Percentiles rank a stretch among this genome's conserved stretches.
phyloP scores from a whole-genome alignment of 2,329 filamentous ascomycete genomes.

The Aspergillus brasiliensis region DNA sequence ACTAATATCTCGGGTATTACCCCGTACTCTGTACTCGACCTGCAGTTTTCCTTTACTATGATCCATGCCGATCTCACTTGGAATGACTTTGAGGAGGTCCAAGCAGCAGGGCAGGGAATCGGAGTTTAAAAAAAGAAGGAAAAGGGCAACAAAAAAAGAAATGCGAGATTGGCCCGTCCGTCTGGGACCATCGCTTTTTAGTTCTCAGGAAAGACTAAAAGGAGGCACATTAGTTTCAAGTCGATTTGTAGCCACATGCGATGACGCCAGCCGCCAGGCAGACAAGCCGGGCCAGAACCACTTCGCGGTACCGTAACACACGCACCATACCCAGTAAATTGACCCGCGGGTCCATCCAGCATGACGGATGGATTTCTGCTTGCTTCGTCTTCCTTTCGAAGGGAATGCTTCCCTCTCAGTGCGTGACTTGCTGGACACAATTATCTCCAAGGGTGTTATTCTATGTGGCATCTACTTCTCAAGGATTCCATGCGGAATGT shows the following conservation, averaged over 20 bases:
- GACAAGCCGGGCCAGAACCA: conserved; percentile 3
- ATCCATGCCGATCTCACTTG: conserved; percentile 11
- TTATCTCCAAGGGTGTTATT: no score
- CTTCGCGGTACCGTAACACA: not conserved
- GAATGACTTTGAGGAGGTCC: not conserved
- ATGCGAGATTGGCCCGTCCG: not conserved
- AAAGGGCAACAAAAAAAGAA: not conserved
- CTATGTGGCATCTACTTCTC: no score
- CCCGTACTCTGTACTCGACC: not conserved
- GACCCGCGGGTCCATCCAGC: not conserved
- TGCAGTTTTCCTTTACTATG: not conserved
- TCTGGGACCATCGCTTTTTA: not conserved
- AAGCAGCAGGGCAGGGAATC: not conserved
- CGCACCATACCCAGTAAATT: not conserved
- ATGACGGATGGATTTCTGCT: no score
- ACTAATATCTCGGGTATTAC: not conserved
- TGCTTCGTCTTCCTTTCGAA: no score
- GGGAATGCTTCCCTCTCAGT: no score
- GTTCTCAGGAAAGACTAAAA: no score
- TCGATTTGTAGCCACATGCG: conserved; percentile 6
- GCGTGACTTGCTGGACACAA: no score
- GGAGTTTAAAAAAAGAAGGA: not conserved
- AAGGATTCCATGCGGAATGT: no score
- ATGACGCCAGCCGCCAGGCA: conserved; percentile 12
- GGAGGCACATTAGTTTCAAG: not conserved